phyloP scores from a whole-genome alignment of 2,329 filamentous ascomycete genomes.

The Sporothrix luriei region DNA sequence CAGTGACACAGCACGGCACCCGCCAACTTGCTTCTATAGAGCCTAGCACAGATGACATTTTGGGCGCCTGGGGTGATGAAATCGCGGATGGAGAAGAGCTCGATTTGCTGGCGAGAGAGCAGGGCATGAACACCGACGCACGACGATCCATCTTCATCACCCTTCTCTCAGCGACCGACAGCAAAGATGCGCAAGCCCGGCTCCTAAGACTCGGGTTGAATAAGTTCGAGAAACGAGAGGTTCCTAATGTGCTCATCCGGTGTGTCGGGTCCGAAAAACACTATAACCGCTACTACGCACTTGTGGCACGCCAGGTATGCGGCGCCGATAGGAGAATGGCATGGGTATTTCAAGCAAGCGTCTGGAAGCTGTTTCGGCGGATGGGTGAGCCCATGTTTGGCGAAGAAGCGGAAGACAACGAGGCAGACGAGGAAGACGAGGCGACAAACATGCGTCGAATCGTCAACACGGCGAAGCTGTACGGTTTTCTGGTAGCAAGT shows the following conservation, averaged over 20 bases:
- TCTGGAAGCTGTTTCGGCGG: slow-evolving; percentile 83
- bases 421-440: slow-evolving; percentile 50
- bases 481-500: slow-evolving; percentile 54
- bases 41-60: slow-evolving; percentile 41
- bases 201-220: slow-evolving; percentile 82
- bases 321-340: slow-evolving; percentile 67
- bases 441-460: slow-evolving; percentile 55
- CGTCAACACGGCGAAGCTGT: slow-evolving; percentile 58
- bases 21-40: slow-evolving; percentile 41
- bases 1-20: slow-evolving; percentile 38
- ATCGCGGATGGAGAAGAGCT: slow-evolving; percentile 66
- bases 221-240: slow-evolving; percentile 80
- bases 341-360: slow-evolving; percentile 82
- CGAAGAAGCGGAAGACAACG: slow-evolving; percentile 60
- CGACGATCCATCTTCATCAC: slow-evolving; percentile 91
- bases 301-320: slow-evolving; percentile 79
- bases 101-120: slow-evolving; percentile 66
- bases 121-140: slow-evolving; percentile 84
- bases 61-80: slow-evolving; percentile 51
- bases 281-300: slow-evolving; percentile 92
- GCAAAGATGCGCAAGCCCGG: slow-evolving; percentile 78
- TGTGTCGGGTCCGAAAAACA: slow-evolving; percentile 79
- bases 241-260: slow-evolving; percentile 83
- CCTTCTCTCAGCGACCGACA: slow-evolving; percentile 82
- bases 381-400: slow-evolving; percentile 80